phyloP scores from a whole-genome alignment of 1,139 yeast species.

The Candida albicans region DNA sequence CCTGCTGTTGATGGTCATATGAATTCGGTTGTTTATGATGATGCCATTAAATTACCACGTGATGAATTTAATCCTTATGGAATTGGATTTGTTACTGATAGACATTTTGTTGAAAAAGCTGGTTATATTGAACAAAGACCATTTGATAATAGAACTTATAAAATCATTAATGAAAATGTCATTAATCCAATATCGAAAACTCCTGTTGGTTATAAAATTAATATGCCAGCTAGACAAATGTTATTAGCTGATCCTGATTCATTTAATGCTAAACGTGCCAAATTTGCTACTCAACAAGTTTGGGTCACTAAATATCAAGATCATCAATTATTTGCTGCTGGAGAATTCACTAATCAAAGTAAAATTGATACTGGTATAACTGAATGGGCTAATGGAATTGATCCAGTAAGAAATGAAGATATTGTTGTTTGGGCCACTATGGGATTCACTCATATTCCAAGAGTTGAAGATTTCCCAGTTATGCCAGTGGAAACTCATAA shows the following conservation, averaged over 20 bases:
- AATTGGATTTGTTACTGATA: constrained; percentile 69
- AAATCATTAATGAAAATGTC: constrained; percentile 75
- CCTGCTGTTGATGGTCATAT: constrained; percentile 86
- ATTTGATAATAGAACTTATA: constrained; percentile 72
- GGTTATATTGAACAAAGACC: constrained; percentile 76
- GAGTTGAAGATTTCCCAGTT: constrained; percentile 86
- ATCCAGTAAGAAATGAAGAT: constrained; percentile 76
- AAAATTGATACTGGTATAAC: constrained; percentile 63
- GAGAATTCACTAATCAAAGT: constrained; percentile 79
- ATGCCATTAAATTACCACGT: constrained; percentile 63
- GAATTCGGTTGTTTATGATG: constrained; percentile 76
- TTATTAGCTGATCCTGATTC: constrained; percentile 66
- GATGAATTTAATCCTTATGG: constrained; percentile 68
- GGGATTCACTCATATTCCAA: constrained; percentile 85
- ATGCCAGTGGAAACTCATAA: constrained; percentile 83
- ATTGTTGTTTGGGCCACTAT: constrained; percentile 85
- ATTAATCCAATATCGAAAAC: constrained; percentile 73
- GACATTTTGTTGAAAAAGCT: constrained; percentile 68
- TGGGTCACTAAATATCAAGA: constrained; percentile 78
- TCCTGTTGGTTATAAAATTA: constrained; percentile 82
- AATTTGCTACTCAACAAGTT: constrained; percentile 69
- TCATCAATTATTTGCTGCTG: constrained; percentile 70
- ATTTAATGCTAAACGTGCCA: constrained; percentile 64
- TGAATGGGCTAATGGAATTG: constrained; percentile 66
- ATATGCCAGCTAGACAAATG: constrained; percentile 77